These are phyloP conservation scores for Fonsecaea nubica DNA, from an alignment of 2,329 filamentous ascomycete genomes.

Conservation along the genomic window DNA sequence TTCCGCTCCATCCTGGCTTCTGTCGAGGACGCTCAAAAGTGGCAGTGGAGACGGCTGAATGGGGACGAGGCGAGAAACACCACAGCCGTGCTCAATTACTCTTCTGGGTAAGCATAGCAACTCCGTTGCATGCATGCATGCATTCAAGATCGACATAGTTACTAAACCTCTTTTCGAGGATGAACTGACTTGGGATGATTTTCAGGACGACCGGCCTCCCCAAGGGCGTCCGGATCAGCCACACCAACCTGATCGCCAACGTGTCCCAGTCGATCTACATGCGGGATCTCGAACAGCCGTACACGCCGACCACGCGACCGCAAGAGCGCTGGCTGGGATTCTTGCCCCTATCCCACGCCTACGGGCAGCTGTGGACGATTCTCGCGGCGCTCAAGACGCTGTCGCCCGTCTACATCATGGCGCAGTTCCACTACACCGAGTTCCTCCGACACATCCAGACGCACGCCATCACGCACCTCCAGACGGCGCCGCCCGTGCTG, in stretches of 20 bases:
- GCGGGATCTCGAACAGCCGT: slow-evolving; percentile 47
- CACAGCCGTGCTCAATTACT: slow-evolving; percentile 7
- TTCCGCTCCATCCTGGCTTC: slow-evolving; percentile 17
- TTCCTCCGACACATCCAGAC: slow-evolving; percentile 61
- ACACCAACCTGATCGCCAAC: slow-evolving; percentile 58
- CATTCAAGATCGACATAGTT: too few species aligned
- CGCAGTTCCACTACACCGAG: slow-evolving; percentile 61
- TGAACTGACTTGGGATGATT: background rate
- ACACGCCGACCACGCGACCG: slow-evolving; percentile 57
- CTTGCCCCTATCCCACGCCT: slow-evolving; percentile 55
- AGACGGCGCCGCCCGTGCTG: slow-evolving; percentile 67
- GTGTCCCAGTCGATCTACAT: slow-evolving; percentile 68
- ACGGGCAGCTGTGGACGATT: slow-evolving; percentile 55
- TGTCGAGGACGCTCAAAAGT: slow-evolving; percentile 32
- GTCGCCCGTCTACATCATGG: slow-evolving; percentile 68
- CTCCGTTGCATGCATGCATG: slow-evolving; percentile 31
- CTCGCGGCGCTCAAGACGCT: slow-evolving; percentile 67
- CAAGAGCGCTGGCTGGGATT: slow-evolving; percentile 52
- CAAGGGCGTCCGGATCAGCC: slow-evolving; percentile 58
- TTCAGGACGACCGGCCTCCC: slow-evolving; percentile 57
- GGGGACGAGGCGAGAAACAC: background rate
- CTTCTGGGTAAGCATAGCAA: slow-evolving; percentile 50
- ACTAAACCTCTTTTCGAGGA: too few species aligned
- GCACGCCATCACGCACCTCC: slow-evolving; percentile 60
- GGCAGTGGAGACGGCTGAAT: slow-evolving; percentile 17